Base-by-base conservation (phyloP, 2,329 filamentous ascomycete species). In the Clonostachys rhizophaga region DNA sequence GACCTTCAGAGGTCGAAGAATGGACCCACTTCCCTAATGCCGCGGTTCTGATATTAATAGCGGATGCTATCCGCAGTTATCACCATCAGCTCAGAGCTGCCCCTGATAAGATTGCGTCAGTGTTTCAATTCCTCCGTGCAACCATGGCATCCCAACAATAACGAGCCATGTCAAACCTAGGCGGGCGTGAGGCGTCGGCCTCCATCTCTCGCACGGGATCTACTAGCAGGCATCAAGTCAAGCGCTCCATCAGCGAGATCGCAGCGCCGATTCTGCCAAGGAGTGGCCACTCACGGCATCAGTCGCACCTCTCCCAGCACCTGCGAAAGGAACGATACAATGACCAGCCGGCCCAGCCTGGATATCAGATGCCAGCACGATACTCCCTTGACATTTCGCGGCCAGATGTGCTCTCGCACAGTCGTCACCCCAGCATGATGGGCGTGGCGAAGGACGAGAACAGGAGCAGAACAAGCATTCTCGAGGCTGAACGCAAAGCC, bases 201-300 rank as follows among this genome's bases (percentile, higher is more conserved):
- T 39, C 17, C 4, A 39, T 39, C 14, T 17, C 36, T 14, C 43
- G 34, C 24, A 17, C 34, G 35, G 24, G 20, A 24, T 36, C 42
- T 12, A 14, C 18, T 14, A 43, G 47, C 17, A 72, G 71, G 49
- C 79, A 80, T 54, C 76, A 78, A 54, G 67, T 81, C 50, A 75
- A 71, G 50, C 73, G 77, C 34, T 83, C 81, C 42, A 71, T 81
- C 49, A 74, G 73, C 41, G 78, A 81, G 52, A 55, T 79, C 45
- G 68, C 76, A 20, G 70, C 74, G 35, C 74, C 77, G 18, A 64
- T 69, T 49, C 69, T 64, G 48, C 62, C 68, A 52, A 54, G 57
- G 60, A 16, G 40, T 35, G 34, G 46, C 34, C 40, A 36, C 40
- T 18, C 40, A 9, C 16, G 44, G 34, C 33, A 46, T 30, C 49